Base-by-base conservation (phyloP, 1,284 basidiomycete genomes). In the Ceratobasidium sp. region DNA sequence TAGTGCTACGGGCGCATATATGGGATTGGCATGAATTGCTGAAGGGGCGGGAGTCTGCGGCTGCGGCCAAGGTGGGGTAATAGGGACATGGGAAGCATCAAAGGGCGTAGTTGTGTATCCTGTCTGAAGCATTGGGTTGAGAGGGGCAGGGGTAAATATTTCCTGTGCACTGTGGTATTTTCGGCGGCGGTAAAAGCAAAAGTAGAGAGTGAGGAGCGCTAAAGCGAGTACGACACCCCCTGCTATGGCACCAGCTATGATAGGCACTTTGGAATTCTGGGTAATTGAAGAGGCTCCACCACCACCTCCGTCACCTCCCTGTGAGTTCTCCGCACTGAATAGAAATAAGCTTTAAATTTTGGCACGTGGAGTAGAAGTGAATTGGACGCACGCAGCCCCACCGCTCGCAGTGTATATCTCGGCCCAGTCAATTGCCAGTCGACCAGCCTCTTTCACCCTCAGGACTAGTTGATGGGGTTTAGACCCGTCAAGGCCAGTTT, bases 341-440 rank as follows among this genome's bases (percentile, higher is more conserved):
- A 22, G 22, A 7, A 27, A 6, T 50, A 29, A 25, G 12, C 15
- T 38, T 6, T 47, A 15, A 47, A 31, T 25, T 47, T 58, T 12
- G 25, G 22, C 3, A 32, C 20, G 27, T 4, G 35, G 38, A 42
- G 13, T 5, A 20, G 34, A 25, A 10, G 1, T 2, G 12, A 5
- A 25, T 6, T 38, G 10, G 6, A 31, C 60, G 52, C 32, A 65
- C 60, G 52, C 1, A 17, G 15, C 7, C 7, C 65, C 65, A 10
- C 65, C 65, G 13, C 27, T 8, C 6, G 49, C 53, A 15, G 65
- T 35, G 20, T 35, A 29, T 10, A 68, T 43, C 13, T 68, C 65
- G 20, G 56, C 32, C 65, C 65, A 68, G 29, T 68, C 65, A 8
- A 68, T 53, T 22, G 65, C 65, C n/a, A 68, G 1, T 0, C 53